Evolutionary conservation across 768 basidiomycete species (phyloP).

Genomic region (Podaxis rugospora): DNA sequence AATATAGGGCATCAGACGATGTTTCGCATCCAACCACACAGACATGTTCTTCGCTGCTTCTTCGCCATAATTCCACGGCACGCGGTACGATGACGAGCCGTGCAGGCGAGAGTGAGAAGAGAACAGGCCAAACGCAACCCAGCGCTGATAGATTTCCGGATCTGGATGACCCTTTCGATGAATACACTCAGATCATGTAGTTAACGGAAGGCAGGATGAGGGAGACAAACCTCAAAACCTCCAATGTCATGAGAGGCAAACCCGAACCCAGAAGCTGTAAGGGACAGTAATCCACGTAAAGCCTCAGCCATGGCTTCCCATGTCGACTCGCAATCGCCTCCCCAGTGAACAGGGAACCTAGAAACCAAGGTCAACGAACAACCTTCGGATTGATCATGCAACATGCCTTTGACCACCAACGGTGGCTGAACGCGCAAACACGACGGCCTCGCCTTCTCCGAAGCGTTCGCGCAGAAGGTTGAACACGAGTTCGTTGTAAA

Average conservation of each 20-base stretch:
- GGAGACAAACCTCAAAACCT: conserved; percentile 55
- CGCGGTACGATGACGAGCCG: conserved; percentile 69
- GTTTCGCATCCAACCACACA: conserved; percentile 56
- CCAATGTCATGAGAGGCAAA: conserved; percentile 77
- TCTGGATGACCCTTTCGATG: conserved; percentile 54
- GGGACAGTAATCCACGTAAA: conserved; percentile 58
- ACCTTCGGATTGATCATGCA: background rate
- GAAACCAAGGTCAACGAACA: background rate
- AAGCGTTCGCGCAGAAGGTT: conserved; percentile 50
- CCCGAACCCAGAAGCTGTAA: conserved; percentile 65
- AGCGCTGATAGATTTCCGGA: conserved; percentile 67
- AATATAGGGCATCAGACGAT: conserved; percentile 73
- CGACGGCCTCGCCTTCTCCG: conserved; percentile 61
- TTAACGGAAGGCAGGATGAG: background rate
- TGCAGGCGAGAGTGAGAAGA: conserved; percentile 74
- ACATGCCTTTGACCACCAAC: conserved; percentile 62
- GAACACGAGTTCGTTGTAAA: conserved; percentile 73
- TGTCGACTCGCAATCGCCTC: conserved; percentile 73
- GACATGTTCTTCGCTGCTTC: conserved; percentile 64
- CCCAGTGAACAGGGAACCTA: conserved; percentile 54
- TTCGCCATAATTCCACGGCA: conserved; percentile 75
- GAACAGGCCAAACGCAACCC: conserved; percentile 75
- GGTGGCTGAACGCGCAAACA: conserved; percentile 67
- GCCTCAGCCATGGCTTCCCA: conserved; percentile 80
- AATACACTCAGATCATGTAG: background rate